Conservation (phyloP, 2,329 filamentous ascomycete genomes). For the Talaromyces sp. region DNA sequence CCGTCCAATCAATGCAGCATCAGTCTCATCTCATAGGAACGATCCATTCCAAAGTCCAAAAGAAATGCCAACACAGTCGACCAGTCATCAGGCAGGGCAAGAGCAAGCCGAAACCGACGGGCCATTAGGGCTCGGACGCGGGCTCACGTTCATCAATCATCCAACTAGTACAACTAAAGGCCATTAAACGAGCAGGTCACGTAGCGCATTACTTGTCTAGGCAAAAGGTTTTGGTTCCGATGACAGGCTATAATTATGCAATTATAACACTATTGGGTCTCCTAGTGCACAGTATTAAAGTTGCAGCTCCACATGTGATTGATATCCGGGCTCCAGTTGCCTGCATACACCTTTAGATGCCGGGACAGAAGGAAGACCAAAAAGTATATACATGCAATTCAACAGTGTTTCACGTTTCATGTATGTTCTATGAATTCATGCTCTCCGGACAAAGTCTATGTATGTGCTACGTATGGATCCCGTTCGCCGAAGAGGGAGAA, state of each 20-base stretch:
- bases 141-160: not conserved
- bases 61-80: not conserved
- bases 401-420: no score
- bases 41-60: not conserved
- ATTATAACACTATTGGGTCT: not conserved
- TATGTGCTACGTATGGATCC: not conserved
- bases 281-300: not conserved
- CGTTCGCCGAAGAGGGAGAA: not conserved
- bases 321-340: not conserved
- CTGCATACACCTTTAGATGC: not conserved
- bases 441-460: not conserved
- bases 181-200: not conserved
- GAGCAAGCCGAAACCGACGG: not conserved
- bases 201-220: not conserved
- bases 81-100: not conserved
- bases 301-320: not conserved
- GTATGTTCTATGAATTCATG: no score
- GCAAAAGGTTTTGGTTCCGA: not conserved
- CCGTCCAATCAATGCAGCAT: not conserved
- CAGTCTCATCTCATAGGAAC: not conserved
- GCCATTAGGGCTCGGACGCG: not conserved
- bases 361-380: not conserved
- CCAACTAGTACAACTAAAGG: not conserved
- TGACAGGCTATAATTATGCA: conserved; percentile 1
- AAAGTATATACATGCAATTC: no score